Base-by-base conservation (phyloP, 345 rosid genomes). In the Eucalyptus regnans region DNA sequence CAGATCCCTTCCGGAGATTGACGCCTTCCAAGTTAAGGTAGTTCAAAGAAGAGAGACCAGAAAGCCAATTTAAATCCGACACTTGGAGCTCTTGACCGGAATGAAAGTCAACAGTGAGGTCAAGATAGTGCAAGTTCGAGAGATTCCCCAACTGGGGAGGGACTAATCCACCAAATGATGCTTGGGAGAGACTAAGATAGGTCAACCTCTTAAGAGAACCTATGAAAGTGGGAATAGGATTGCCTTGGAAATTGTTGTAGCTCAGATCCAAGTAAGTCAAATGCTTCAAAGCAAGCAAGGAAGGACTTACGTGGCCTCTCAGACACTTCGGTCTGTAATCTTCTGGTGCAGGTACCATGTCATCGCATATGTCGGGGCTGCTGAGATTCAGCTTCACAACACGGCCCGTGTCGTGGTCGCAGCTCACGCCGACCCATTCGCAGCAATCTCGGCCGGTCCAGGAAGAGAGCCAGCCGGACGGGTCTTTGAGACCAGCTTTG, bases 131-230 rank as follows among this genome's bases (percentile, higher is more conserved):
- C 88, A 93, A 86, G 27, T 52, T 92, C 5, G 91, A 89, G 22
- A 91, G 92, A 86, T 91, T 91, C 15, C 92, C 91, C 18, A 92
- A 88, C 60, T 86, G 88, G 8, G 89, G 37, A 20, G 93, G 92
- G 68, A 93, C 51, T n/a, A 41, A 20, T 37, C 91, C 94, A 29
- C 58, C 50, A 10, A 92, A 88, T 3, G 62, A 52, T 10, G 92
- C 88, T 22, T 4, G 37, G 58, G 93, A 93, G 54, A 93, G 92
- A 58, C 91, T 81, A 15, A 93, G 88, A 66, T 91, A 89, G 50
- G 84, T 88, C 84, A 91, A 20, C 22, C 46, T 88, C 27, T 41
- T 64, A 22, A 93, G 29, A 15, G 92, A 89, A 50, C 93, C 92
- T 7, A 91, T 9, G 86, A 90, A 90, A 2, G 18, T 18, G 7